phyloP scores from a whole-genome alignment of 257 asterid species.

The Galeopsis tetrahit region DNA sequence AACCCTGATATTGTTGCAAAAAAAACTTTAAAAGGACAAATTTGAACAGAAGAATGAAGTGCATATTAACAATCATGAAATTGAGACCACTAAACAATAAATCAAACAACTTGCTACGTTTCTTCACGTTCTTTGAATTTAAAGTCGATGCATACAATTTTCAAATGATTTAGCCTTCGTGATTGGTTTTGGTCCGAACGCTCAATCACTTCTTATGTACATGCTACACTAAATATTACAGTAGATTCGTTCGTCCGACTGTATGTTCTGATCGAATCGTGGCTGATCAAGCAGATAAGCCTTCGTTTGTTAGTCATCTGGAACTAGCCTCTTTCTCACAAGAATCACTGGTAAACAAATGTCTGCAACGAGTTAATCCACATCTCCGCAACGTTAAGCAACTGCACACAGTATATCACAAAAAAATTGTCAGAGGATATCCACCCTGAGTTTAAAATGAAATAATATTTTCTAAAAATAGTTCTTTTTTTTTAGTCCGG shows the following conservation, averaged over 20 bases:
- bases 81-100: too few relatives aligned
- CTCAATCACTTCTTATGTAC: conserved; percentile 30
- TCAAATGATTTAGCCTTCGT: conserved; percentile 3
- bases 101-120: neutral
- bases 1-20: too few relatives aligned
- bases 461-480: too few relatives aligned
- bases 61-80: too few relatives aligned
- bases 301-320: conserved; percentile 17
- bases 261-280: conserved; percentile 17
- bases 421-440: neutral
- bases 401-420: conserved; percentile 19
- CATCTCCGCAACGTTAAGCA: neutral
- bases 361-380: conserved; percentile 14
- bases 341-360: conserved; percentile 6
- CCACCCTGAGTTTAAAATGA: neutral
- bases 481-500: too few relatives aligned
- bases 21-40: too few relatives aligned
- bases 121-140: neutral
- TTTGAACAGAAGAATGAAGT: too few relatives aligned
- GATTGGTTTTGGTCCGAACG: conserved; percentile 15
- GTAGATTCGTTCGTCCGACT: conserved; percentile 7
- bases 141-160: conserved; percentile 24
- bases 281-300: conserved; percentile 15
- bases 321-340: conserved; percentile 10
- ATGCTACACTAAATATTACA: conserved; percentile 28